phyloP scores from a whole-genome alignment of 345 rosid genomes.

The Salix caprea region DNA sequence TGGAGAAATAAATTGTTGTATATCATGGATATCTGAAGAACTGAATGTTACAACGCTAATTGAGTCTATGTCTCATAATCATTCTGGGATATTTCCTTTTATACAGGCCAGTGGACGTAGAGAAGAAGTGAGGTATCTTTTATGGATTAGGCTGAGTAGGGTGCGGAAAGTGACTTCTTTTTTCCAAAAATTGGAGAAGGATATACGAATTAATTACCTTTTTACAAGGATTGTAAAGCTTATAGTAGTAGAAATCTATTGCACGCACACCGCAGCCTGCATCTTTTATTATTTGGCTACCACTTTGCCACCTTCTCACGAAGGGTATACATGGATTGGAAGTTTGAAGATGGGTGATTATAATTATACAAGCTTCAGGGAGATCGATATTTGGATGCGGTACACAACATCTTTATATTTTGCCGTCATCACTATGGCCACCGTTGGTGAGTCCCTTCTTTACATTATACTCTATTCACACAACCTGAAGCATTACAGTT shows the following conservation, averaged over 20 bases:
- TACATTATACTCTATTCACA: background rate
- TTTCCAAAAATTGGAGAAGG: slow-evolving; percentile 65
- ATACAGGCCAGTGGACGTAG: slow-evolving; percentile 50
- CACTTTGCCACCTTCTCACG: slow-evolving; percentile 56
- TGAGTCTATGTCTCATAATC: background rate
- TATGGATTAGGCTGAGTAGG: slow-evolving; percentile 73
- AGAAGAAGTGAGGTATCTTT: slow-evolving; percentile 66
- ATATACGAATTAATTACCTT: slow-evolving; percentile 66
- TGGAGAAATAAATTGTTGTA: background rate
- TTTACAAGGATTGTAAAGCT: slow-evolving; percentile 76
- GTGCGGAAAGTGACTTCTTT: slow-evolving; percentile 52
- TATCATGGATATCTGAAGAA: background rate
- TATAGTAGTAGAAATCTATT: slow-evolving; percentile 64
- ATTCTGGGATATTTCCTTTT: background rate
- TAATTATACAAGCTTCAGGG: slow-evolving; percentile 65
- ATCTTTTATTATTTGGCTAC: slow-evolving; percentile 85
- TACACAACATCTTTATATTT: slow-evolving; percentile 78
- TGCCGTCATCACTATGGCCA: slow-evolving; percentile 85
- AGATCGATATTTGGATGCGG: slow-evolving; percentile 73
- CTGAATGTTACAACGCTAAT: background rate
- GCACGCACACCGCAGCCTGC: slow-evolving; percentile 90
- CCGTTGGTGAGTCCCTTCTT: slow-evolving; percentile 58
- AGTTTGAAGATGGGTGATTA: slow-evolving; percentile 74
- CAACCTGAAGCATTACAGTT: background rate
- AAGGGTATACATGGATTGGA: slow-evolving; percentile 89